These are phyloP conservation scores for Skeletonema costatum DNA, from an alignment of 108 stramenopile genomes.

Conservation along the genomic window DNA sequence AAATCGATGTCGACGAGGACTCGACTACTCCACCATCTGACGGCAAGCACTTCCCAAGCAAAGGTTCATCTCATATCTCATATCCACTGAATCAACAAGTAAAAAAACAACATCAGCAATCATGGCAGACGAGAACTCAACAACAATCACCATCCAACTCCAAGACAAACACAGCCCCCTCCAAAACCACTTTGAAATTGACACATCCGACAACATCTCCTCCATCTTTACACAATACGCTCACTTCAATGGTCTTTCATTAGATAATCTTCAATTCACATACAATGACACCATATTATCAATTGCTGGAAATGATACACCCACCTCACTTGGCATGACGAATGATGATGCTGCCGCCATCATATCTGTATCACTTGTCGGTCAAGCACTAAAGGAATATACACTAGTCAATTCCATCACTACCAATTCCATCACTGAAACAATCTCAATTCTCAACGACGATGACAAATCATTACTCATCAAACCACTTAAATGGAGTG, in stretches of 20 bases:
- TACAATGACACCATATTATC: slow-evolving; percentile 7
- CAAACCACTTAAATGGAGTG: slow-evolving; percentile 25
- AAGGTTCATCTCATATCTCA: neutral
- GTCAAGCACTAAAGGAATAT: slow-evolving; percentile 11
- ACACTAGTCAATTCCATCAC: slow-evolving; percentile 1
- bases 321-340: slow-evolving; percentile 18
- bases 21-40: neutral
- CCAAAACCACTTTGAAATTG: slow-evolving; percentile 22
- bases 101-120: neutral
- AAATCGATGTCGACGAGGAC: too few species aligned
- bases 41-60: neutral
- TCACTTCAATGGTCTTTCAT: slow-evolving; percentile 1
- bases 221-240: slow-evolving; percentile 16
- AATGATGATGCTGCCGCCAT: neutral
- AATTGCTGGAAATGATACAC: neutral
- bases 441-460: slow-evolving; percentile 9
- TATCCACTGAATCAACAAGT: neutral
- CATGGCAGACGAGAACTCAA: neutral
- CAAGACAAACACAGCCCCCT: slow-evolving; percentile 10
- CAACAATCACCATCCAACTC: slow-evolving; percentile 24
- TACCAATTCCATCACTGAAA: neutral
- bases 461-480: slow-evolving; percentile 1
- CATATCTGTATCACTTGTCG: slow-evolving; percentile 9
- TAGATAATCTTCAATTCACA: slow-evolving; percentile 5
- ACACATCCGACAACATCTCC: slow-evolving; percentile 4